These are phyloP conservation scores for Penicillium sp. DNA, from an alignment of 2,329 filamentous ascomycete species.

Conservation along the genomic window DNA sequence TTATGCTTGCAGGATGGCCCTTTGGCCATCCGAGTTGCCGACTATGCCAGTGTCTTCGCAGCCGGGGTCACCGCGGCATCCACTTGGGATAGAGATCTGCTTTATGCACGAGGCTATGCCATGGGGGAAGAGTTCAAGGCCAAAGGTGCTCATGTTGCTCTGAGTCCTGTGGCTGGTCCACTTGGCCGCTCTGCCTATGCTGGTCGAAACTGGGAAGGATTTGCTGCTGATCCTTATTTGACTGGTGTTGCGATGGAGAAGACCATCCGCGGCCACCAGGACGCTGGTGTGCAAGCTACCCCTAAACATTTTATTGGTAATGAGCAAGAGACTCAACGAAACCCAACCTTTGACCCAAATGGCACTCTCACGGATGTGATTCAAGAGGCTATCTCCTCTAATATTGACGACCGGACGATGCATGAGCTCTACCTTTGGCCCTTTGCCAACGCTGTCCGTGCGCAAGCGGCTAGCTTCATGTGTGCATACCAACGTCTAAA, in stretches of 20 bases:
- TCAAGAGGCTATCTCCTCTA: conserved; percentile 33
- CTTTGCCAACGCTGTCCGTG: conserved; percentile 71
- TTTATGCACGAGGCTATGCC: conserved; percentile 8
- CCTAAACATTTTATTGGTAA: conserved; percentile 58
- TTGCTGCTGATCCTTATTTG: conserved; percentile 47
- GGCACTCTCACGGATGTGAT: conserved; percentile 6
- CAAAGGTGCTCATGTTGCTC: conserved; percentile 10
- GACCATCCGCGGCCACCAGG: conserved; percentile 59
- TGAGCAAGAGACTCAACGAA: conserved; percentile 61
- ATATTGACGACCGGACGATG: conserved; percentile 72
- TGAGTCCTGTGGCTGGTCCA: conserved; percentile 36
- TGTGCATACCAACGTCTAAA: conserved; percentile 51
- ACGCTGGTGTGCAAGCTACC: conserved; percentile 44
- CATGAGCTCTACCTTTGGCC: conserved; percentile 78
- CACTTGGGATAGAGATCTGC: conserved; percentile 13
- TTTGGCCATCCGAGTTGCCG: conserved; percentile 10
- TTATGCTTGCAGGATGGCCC: conserved; percentile 14
- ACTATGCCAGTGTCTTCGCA: conserved; percentile 16
- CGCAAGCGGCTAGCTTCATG: conserved; percentile 60
- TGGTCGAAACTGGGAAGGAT: conserved; percentile 43
- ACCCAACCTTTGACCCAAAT: neutral
- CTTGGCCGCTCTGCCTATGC: conserved; percentile 37
- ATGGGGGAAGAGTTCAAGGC: conserved; percentile 15
- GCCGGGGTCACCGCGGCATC: conserved; percentile 12
- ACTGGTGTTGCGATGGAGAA: conserved; percentile 44